Conservation (phyloP, 139 green algal species). For the Chlorella sp. region DNA sequence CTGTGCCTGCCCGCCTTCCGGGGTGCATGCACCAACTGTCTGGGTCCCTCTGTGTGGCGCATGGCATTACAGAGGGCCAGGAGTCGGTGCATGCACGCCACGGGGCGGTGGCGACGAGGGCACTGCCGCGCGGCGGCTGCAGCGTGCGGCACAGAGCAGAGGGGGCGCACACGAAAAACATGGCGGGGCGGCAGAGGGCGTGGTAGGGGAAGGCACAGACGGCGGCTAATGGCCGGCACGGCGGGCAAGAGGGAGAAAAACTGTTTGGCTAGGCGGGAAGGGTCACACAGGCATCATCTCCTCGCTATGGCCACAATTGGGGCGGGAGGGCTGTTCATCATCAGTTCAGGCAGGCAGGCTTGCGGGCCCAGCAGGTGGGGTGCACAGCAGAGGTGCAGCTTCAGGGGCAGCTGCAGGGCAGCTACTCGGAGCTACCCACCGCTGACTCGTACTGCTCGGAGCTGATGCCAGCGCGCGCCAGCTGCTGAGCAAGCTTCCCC, state of each 20-base stretch:
- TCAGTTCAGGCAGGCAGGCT: neutral
- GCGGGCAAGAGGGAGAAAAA: neutral
- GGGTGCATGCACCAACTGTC: constrained; percentile 7
- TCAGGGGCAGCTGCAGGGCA: neutral
- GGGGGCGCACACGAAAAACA: neutral
- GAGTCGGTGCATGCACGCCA: constrained; percentile 20
- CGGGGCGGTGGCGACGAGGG: neutral
- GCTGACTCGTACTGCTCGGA: constrained; percentile 37
- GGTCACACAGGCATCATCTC: neutral
- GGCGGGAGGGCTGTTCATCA: neutral
- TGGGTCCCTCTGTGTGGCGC: constrained; percentile 2
- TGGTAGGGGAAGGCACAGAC: neutral
- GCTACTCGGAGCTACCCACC: constrained; percentile 18
- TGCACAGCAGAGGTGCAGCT: neutral
- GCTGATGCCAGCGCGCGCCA: constrained; percentile 45
- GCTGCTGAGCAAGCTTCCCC: neutral
- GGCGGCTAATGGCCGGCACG: neutral
- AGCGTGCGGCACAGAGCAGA: too few species aligned
- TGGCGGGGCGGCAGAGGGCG: neutral
- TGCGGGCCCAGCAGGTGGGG: neutral
- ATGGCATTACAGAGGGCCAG: constrained; percentile 33
- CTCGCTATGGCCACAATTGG: neutral
- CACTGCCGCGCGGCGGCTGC: neutral
- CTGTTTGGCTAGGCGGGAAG: neutral
- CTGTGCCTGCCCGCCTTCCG: neutral